Evolutionary conservation across 1,284 basidiomycete species (phyloP), one percentile per base, ranked within the genome.

Genomic region (Phenoliferia sp.): DNA sequence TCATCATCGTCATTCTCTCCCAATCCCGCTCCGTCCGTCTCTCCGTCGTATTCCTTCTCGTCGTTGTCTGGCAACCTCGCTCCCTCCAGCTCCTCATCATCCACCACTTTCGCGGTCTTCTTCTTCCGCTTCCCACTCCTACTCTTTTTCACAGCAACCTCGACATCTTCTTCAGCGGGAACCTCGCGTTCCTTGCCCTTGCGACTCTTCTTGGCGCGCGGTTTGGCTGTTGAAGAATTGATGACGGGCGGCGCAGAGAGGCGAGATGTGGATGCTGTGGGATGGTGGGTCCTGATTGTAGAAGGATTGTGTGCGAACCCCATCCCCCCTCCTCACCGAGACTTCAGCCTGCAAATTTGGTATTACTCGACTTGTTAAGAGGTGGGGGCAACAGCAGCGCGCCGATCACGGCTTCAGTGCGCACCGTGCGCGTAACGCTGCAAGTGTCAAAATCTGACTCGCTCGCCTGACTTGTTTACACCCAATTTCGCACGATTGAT

Each of bases 241-340:
- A 52, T 22, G 48, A 22, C 7, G 28, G 48, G 48, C 5, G 48
- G 48, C 9, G 48, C 48, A 6, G 48, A 19, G 9, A 52, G 48
- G 17, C 48, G 48, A 19, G 48, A 52, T 19, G 48, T 52, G 9
- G 48, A 52, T 26, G 48, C 48, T 7, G 9, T 52, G 7, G 48
- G 48, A 52, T 7, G 9, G 5, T 52, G 48, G 17, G 19, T 19
- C 7, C 5, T 6, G 5, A 26, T 5, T n/a, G 48, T 5, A 7
- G 48, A 26, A n/a, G 7, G 48, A 7, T 22, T 7, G 48, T 52
- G 48, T 7, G 48, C n/a, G n/a, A n/a, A n/a, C n/a, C n/a, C 48
- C 48, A 52, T 52, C 48, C 48, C 48, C 48, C 48, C 48, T 52
- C 48, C 48, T n/a, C n/a, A n/a, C n/a, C n/a, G n/a, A n/a, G n/a